Evolutionary conservation across 345 rosid species (phyloP).

Genomic region (Trapa bicornis): DNA sequence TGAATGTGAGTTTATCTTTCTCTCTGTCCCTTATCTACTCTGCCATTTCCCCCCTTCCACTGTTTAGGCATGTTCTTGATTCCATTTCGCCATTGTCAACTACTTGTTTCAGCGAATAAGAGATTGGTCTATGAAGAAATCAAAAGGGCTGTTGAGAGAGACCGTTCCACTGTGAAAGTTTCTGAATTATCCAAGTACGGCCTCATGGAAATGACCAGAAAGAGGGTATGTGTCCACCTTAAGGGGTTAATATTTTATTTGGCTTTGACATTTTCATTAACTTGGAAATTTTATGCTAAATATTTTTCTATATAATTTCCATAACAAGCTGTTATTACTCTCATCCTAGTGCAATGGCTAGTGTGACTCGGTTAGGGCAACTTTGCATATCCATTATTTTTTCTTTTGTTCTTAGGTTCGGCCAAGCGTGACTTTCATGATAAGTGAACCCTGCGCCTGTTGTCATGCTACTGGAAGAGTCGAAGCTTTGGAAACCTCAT

Average conservation of each 20-base stretch:
- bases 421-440: slow-evolving; percentile 91
- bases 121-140: slow-evolving; percentile 87
- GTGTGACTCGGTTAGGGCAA: not conserved
- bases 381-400: not conserved
- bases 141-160: slow-evolving; percentile 80
- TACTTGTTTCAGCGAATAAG: slow-evolving; percentile 53
- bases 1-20: slow-evolving; percentile 52
- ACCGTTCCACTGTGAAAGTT: slow-evolving; percentile 80
- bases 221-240: slow-evolving; percentile 49
- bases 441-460: slow-evolving; percentile 86
- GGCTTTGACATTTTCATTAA: not conserved
- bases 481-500: slow-evolving; percentile 90
- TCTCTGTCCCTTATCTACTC: slow-evolving; percentile 8
- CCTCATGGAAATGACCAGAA: slow-evolving; percentile 95
- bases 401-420: slow-evolving; percentile 57
- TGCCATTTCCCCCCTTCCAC: not conserved
- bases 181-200: slow-evolving; percentile 91
- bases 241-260: not conserved
- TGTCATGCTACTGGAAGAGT: slow-evolving; percentile 97
- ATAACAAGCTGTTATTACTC: not conserved
- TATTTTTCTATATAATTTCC: not conserved
- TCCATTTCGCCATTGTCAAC: not conserved
- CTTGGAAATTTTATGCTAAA: too few species aligned
- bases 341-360: not conserved
- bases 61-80: not conserved